These are phyloP conservation scores for Pseudogymnoascus destructans DNA, from an alignment of 2,329 filamentous ascomycete genomes.

Conservation along the genomic window DNA sequence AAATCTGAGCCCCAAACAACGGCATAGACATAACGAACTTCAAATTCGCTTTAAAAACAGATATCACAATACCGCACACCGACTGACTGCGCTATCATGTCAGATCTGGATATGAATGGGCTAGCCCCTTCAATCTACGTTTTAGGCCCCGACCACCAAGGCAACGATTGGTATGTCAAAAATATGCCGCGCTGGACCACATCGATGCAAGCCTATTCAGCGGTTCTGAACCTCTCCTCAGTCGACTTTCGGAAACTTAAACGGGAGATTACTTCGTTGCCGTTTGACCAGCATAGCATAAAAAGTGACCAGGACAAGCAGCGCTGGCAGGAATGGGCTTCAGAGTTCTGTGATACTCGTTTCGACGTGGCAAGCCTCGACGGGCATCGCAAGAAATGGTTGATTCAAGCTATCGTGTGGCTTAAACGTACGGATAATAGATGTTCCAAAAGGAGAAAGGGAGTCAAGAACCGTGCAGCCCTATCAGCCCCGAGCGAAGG, in stretches of 20 bases:
- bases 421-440: neutral
- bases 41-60: neutral
- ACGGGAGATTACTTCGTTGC: neutral
- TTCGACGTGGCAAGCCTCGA: neutral
- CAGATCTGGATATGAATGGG: neutral
- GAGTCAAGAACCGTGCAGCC: neutral
- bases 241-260: neutral
- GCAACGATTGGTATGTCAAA: neutral
- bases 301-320: neutral
- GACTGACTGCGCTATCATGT: neutral
- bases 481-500: neutral
- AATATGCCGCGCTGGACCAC: neutral
- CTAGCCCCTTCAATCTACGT: neutral
- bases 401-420: neutral
- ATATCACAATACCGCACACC: neutral
- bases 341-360: neutral
- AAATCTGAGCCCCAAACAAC: neutral
- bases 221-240: neutral
- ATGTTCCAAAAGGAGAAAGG: neutral
- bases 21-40: neutral
- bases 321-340: neutral
- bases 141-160: neutral
- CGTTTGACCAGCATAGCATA: neutral
- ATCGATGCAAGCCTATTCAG: neutral
- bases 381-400: neutral